Evolutionary conservation across 352 stramenopile genomes (phyloP).

Genomic region (Globisporangium nagaii): DNA sequence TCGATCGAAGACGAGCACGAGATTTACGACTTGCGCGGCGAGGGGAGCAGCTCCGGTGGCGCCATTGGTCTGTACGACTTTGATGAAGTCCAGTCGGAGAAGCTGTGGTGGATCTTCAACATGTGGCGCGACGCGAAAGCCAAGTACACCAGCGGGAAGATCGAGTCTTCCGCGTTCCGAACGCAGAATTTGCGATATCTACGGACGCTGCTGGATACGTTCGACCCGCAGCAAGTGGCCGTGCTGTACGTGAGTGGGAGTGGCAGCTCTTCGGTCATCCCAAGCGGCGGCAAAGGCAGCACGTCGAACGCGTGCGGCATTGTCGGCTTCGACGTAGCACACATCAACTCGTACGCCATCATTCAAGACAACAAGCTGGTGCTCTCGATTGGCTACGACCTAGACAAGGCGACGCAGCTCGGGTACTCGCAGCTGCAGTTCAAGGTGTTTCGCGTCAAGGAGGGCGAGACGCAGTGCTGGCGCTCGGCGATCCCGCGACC

Average conservation of each 20-base stretch:
- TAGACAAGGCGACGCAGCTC: conserved; percentile 3
- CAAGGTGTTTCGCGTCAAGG: conserved; percentile 54
- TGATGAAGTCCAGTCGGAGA: conserved; percentile 76
- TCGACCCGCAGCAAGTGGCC: conserved; percentile 75
- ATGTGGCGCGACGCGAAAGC: conserved; percentile 51
- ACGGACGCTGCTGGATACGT: conserved; percentile 63
- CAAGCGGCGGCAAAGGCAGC: conserved; percentile 16
- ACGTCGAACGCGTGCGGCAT: conserved; percentile 35
- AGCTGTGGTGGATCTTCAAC: conserved; percentile 83
- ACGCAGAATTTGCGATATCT: conserved; percentile 67
- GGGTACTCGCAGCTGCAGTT: conserved; percentile 37
- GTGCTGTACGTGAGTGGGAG: conserved; percentile 48
- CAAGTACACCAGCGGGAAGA: conserved; percentile 71
- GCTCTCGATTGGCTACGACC: conserved; percentile 59
- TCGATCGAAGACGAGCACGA: conserved; percentile 22
- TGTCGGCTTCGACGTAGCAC: conserved; percentile 69
- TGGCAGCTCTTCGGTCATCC: conserved; percentile 18
- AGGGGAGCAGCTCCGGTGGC: conserved; percentile 45
- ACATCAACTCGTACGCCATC: conserved; percentile 71
- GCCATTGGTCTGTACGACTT: conserved; percentile 72
- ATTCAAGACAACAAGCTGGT: conserved; percentile 65
- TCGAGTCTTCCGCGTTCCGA: conserved; percentile 58
- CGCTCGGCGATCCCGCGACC: conserved; percentile 62
- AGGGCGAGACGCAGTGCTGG: conserved; percentile 52
- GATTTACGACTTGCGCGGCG: conserved; percentile 24